Evolutionary conservation across 768 basidiomycete species (phyloP), one percentile per base, ranked within the genome.

Genomic region (Suillus cothurnatus): DNA sequence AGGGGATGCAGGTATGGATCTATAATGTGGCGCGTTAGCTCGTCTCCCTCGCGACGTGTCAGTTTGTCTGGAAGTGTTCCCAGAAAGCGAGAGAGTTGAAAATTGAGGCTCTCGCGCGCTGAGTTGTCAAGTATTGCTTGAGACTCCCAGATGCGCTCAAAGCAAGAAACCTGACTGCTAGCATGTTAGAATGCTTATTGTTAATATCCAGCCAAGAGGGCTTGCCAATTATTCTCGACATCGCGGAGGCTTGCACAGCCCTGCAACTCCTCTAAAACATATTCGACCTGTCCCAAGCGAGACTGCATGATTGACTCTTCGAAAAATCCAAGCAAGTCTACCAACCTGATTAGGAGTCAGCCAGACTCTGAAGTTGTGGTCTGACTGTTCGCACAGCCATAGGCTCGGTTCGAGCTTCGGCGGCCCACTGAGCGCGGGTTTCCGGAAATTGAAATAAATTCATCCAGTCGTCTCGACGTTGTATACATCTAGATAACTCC

Each of bases 131-230:
- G 56, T 39, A 79, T 62, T 39, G 59, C 36, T 39, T 74, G 70
- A 0, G 80, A 79, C 68, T 85, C 81, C 84, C 84, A 86, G 26
- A 86, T 83, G 23, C 85, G 81, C 58, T 85, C 84, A 66, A 84
- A 86, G 68, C 82, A 84, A n/a, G 85, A 85, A 7, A 85, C 79
- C 70, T 85, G 79, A 67, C 85, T 86, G 53, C 23, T 28, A 15
- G 28, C 26, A 19, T 43, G 28, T 61, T 23, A 61, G 31, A 61
- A 52, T 38, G 9, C 19, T 6, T 11, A n/a, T 26, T 28, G 15
- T 9, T 36, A n/a, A 62, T 12, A 15, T 15, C 36, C 61, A 47
- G 31, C 47, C 28, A 38, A 50, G 39, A n/a, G 45, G 60, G 64
- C 76, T 65, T 76, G 78, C 85, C 83, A 84, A 56, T 66, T 38